Conservation (phyloP, 192 early-diverging fungal genomes). For the Coemansia sp. region DNA sequence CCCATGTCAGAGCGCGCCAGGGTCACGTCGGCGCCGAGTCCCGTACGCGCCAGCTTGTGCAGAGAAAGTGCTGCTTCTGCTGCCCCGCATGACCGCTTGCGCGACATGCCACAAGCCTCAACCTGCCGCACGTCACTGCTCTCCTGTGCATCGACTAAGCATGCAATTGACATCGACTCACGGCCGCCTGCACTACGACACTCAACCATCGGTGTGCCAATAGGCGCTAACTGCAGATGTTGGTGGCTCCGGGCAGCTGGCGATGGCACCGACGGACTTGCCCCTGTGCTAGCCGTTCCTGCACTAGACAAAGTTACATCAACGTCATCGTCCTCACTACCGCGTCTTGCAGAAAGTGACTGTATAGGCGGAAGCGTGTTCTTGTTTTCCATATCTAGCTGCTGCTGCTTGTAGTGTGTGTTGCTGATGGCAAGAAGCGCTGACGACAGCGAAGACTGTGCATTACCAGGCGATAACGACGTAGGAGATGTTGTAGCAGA, state of each 20-base stretch:
- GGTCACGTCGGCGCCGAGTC: background rate
- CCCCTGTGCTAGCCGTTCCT: conserved; percentile 2
- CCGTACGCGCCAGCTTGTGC: conserved; percentile 9
- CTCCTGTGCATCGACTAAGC: conserved; percentile 18
- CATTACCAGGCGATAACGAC: background rate
- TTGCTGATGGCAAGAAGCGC: conserved; percentile 40
- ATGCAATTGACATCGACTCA: conserved; percentile 34
- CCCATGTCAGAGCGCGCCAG: background rate
- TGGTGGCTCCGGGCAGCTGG: background rate
- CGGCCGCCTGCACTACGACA: conserved; percentile 5
- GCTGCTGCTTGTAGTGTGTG: conserved; percentile 33
- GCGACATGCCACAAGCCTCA: background rate
- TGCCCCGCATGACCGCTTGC: conserved; percentile 19
- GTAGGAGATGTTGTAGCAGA: too few relatives aligned
- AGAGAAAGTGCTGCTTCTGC: conserved; percentile 1
- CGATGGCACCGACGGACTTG: background rate
- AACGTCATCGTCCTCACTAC: conserved; percentile 4
- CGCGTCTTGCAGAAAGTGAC: conserved; percentile 3
- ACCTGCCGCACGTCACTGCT: background rate
- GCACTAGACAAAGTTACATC: background rate
- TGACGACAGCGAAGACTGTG: conserved; percentile 20
- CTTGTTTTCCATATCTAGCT: background rate
- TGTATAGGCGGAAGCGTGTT: conserved; percentile 11
- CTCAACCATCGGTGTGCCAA: background rate
- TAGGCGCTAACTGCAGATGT: conserved; percentile 17